phyloP scores from a whole-genome alignment of 129 eudicot genomes.

The Flaveria ramosissima region DNA sequence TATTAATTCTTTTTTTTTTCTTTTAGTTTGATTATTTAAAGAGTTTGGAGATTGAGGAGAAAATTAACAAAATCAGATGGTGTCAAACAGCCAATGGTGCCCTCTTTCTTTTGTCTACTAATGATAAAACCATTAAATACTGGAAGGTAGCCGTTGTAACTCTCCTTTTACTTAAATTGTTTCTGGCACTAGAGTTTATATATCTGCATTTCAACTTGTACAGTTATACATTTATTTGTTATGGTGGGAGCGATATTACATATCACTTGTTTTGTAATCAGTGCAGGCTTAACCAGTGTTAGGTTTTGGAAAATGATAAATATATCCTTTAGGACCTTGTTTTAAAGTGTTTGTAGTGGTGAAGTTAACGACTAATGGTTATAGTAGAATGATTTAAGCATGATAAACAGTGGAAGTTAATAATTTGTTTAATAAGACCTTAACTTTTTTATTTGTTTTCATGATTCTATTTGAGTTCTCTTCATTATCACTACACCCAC shows the following conservation, averaged over 20 bases:
- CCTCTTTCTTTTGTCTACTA: conserved; percentile 88
- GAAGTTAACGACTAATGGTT: neutral
- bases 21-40: conserved; percentile 95
- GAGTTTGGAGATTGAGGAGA: conserved; percentile 99
- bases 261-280: neutral
- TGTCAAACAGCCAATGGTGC: conserved; percentile 96
- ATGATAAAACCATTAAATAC: conserved; percentile 93
- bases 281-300: neutral
- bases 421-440: neutral
- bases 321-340: neutral
- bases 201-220: neutral
- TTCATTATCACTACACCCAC: neutral
- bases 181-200: neutral
- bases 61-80: conserved; percentile 97
- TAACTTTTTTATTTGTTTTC: neutral
- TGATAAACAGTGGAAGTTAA: neutral
- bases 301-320: neutral
- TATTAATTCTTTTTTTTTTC: conserved; percentile 3
- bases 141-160: conserved; percentile 71
- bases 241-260: neutral
- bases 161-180: conserved; percentile 17
- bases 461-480: neutral
- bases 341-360: neutral
- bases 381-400: neutral
- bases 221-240: conserved; percentile 10